Conservation (phyloP, 1,284 basidiomycete species). For the Cutaneotrichosporon mucoides region DNA sequence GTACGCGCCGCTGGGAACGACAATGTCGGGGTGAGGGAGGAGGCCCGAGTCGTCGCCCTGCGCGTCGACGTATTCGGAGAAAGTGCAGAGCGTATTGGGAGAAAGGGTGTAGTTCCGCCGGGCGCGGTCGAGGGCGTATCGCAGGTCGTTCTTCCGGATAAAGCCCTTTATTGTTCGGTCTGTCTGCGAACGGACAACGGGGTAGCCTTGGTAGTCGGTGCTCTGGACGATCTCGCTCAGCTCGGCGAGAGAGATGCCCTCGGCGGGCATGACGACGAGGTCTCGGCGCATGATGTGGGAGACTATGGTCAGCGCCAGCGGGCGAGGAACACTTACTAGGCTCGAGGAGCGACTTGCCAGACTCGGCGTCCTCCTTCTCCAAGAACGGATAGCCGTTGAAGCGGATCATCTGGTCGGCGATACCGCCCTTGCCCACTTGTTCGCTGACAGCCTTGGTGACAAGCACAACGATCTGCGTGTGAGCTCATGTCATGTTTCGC, state of each 20-base stretch:
- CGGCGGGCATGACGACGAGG: conserved; percentile 66
- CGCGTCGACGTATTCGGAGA: conserved; percentile 50
- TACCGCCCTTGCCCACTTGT: conserved; percentile 84
- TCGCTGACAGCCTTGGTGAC: conserved; percentile 99
- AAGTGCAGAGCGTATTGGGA: conserved; percentile 66
- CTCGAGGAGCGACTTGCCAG: conserved; percentile 83
- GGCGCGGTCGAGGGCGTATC: conserved; percentile 77
- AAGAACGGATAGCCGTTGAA: conserved; percentile 97
- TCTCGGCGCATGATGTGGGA: conserved; percentile 83
- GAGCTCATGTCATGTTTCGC: conserved; percentile 97
- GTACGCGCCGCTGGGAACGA: conserved; percentile 27
- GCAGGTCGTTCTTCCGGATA: conserved; percentile 78
- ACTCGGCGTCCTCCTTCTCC: conserved; percentile 77
- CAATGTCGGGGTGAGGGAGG: conserved; percentile 29
- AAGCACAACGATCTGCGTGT: conserved; percentile 97
- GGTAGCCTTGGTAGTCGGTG: conserved; percentile 83
- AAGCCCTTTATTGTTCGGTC: conserved; percentile 73
- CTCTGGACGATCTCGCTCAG: conserved; percentile 67
- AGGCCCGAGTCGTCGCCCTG: conserved; percentile 22
- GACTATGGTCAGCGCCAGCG: conserved; percentile 54
- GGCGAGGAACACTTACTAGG: conserved; percentile 57
- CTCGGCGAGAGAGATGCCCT: conserved; percentile 70
- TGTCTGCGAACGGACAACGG: conserved; percentile 61
- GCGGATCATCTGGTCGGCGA: conserved; percentile 94
- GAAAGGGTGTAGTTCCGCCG: conserved; percentile 60